These are phyloP conservation scores for Dictyophora rubrovolvata DNA, from an alignment of 768 basidiomycete species.

Conservation along the genomic window DNA sequence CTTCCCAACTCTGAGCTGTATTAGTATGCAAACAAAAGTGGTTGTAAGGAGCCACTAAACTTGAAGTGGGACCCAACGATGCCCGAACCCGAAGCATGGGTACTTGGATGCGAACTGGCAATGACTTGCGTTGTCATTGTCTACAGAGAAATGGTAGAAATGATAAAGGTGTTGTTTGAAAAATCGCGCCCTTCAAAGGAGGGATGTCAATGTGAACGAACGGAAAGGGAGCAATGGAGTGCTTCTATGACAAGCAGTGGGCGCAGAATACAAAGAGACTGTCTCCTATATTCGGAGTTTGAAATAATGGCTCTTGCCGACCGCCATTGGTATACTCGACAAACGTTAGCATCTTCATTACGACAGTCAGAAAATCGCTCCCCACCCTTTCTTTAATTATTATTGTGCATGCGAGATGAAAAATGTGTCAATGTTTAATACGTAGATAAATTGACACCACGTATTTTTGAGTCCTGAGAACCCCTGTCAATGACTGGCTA, in stretches of 20 bases:
- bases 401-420: too few relatives aligned
- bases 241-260: not conserved
- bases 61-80: constrained; percentile 9
- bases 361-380: too few relatives aligned
- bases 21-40: not conserved
- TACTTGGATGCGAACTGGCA: constrained; percentile 8
- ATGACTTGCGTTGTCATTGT: constrained; percentile 13
- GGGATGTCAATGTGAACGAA: too few relatives aligned
- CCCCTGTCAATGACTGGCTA: too few relatives aligned
- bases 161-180: not conserved
- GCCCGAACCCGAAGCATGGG: constrained; percentile 9
- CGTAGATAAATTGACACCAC: too few relatives aligned
- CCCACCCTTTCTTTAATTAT: too few relatives aligned
- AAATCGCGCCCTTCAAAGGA: too few relatives aligned
- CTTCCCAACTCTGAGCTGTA: constrained; percentile 62
- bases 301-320: not conserved
- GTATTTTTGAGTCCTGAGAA: too few relatives aligned
- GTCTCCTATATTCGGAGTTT: not conserved
- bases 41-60: not conserved
- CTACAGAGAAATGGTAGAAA: not conserved
- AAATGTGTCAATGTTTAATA: too few relatives aligned
- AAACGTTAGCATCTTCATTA: too few relatives aligned
- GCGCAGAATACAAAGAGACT: not conserved
- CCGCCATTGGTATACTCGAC: too few relatives aligned
- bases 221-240: not conserved